Percentiles rank a stretch among this genome's conserved stretches.
Conservation (phyloP, 805 yeast genomes). For the Scheffersomyces coipomensis region DNA sequence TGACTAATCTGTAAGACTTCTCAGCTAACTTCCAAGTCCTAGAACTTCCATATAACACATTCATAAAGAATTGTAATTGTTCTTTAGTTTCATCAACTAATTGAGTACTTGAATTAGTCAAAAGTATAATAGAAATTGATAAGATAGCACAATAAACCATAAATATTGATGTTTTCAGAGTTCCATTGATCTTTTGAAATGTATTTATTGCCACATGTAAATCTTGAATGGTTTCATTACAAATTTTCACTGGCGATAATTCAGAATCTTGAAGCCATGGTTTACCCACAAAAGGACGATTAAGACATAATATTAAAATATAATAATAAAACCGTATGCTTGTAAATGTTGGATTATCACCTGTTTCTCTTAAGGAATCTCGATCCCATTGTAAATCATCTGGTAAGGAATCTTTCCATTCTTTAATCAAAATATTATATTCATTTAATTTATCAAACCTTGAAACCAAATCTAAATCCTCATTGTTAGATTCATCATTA, state of each 20-base stretch:
- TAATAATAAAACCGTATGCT: slow-evolving; percentile 58
- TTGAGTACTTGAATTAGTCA: slow-evolving; percentile 27
- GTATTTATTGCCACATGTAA: slow-evolving; percentile 35
- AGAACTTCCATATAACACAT: slow-evolving; percentile 39
- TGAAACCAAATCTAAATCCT: slow-evolving; percentile 44
- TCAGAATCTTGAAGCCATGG: slow-evolving; percentile 9
- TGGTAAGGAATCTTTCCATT: slow-evolving; percentile 54
- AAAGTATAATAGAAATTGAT: slow-evolving; percentile 40
- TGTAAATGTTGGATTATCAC: slow-evolving; percentile 54
- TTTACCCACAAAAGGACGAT: slow-evolving; percentile 55
- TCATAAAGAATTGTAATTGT: slow-evolving; percentile 38
- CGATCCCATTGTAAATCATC: slow-evolving; percentile 49
- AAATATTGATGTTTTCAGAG: slow-evolving; percentile 41
- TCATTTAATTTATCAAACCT: slow-evolving; percentile 36
- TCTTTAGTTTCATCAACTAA: slow-evolving; percentile 22
- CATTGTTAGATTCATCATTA: slow-evolving; percentile 20
- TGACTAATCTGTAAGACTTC: slow-evolving; percentile 42
- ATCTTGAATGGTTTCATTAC: slow-evolving; percentile 42
- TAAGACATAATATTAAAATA: slow-evolving; percentile 55
- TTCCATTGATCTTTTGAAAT: slow-evolving; percentile 40
- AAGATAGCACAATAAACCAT: slow-evolving; percentile 48
- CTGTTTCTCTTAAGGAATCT: slow-evolving; percentile 34
- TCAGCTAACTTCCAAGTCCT: slow-evolving; percentile 48
- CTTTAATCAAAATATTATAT: slow-evolving; percentile 48
- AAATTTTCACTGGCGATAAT: slow-evolving; percentile 32